Evolutionary conservation across 176 grass and related monocot species (phyloP).

Genomic region (Musa acuminata): DNA sequence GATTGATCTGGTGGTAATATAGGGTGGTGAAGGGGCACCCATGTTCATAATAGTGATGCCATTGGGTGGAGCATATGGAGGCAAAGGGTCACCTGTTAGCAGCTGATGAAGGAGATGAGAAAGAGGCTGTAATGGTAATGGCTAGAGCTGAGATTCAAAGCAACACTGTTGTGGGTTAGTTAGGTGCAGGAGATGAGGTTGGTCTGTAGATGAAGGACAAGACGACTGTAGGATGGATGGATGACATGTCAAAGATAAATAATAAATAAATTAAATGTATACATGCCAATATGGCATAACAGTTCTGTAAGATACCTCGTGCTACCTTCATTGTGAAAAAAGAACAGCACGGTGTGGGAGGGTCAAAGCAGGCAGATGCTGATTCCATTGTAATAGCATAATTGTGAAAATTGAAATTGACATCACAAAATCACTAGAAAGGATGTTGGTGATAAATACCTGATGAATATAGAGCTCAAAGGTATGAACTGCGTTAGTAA

Average conservation of each 20-base stretch:
- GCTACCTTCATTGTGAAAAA: not conserved
- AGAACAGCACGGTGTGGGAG: not conserved
- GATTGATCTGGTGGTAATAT: too few species aligned
- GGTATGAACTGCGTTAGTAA: constrained; percentile 48
- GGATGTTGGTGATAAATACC: constrained; percentile 35
- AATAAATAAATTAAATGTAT: not conserved
- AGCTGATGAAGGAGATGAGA: too few species aligned
- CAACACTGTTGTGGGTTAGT: too few species aligned
- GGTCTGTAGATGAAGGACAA: not conserved
- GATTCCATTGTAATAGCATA: not conserved
- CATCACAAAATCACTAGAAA: not conserved
- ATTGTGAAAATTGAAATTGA: not conserved
- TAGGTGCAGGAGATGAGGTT: too few species aligned
- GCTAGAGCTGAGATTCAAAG: too few species aligned
- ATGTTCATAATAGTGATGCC: too few species aligned
- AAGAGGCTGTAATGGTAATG: too few species aligned
- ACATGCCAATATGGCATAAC: too few species aligned
- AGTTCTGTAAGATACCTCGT: too few species aligned
- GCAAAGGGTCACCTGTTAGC: too few species aligned
- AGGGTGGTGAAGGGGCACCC: too few species aligned
- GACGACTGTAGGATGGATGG: not conserved
- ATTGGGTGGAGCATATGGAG: too few species aligned
- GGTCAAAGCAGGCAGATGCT: not conserved
- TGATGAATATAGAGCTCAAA: constrained; percentile 51
- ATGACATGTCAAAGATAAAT: not conserved